Base-by-base conservation (phyloP, 2,329 filamentous ascomycete genomes). In the Graphiopsis chlorocephala region DNA sequence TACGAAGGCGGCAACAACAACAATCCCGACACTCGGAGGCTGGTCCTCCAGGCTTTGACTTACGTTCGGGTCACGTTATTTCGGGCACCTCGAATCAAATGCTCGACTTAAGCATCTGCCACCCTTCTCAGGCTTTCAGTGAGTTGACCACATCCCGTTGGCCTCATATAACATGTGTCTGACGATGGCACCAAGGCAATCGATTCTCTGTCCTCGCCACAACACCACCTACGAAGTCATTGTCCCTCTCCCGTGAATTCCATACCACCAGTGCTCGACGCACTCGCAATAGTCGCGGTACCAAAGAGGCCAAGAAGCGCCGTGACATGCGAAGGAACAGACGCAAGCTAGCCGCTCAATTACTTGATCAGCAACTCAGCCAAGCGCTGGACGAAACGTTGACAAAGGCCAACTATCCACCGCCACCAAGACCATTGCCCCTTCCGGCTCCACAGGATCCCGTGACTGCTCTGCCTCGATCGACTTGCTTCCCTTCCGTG, bases 251-350 rank as follows among this genome's bases (percentile, higher is more conserved):
- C 25, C 66, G 65, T 25, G 68, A 68, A n/a, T 56, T 67, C 11
- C 52, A 63, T 4, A 58, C 67, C 14, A 61, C 56, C 15, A 60
- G 64, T 20, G 65, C 65, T 35, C 72, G 70, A 33, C 71, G 73
- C 14, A 64, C 65, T 20, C 71, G 72, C 20, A 68, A 73, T 61
- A 71, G 69, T 45, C 66, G 72, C 23, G 70, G 68, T 23, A 73
- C 72, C 12, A 72, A 71, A 61, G 72, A 73, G 47, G 72, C 69
- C 29, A 74, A 72, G 59, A 70, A 68, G 60, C 71, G 73, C n/a
- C 72, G 72, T 53, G 72, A 73, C 59, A 67, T 72, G 63, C 69
- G 71, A 4, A 70, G 62, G 14, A 65, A 70, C 61, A 67, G 64
- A 47, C 69, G 69, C 57, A 72, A 71, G 66, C 65, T 70, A 29